Evolutionary conservation across 1,284 basidiomycete species (phyloP), one percentile per base, ranked within the genome.

Genomic region (Leccinum variabile): DNA sequence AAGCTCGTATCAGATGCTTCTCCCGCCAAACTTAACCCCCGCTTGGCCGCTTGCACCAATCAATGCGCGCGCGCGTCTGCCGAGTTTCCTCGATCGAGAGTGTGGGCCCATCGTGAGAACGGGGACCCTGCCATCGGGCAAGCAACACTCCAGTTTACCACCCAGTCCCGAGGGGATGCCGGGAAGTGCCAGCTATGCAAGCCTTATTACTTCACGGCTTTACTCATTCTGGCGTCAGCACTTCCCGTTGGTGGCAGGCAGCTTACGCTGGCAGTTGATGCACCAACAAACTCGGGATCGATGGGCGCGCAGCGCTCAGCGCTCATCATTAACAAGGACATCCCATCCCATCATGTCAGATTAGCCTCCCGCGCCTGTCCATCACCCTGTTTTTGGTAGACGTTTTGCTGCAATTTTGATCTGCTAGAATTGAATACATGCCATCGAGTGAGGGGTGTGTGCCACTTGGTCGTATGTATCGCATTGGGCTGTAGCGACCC

Each of bases 251-350:
- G 60, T 62, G 70, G 59, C 63, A 71, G 67, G 25, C 59, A 52
- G 52, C 54, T 60, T 60, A 57, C 50, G 56, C 55, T 70, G 63
- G 70, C 70, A 70, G 60, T 60, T 70, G 69, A 69, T 75, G 64
- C 50, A 65, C 53, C 65, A 74, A 59, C 59, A 67, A 56, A 64
- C 61, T 63, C 35, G 59, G 59, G 57, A 63, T 71, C 62, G 59
- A 59, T 63, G 63, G 33, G 57, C 62, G 49, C 25, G 28, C 49
- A 28, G 57, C 62, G 49, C 25, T 50, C 49, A 28, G 49, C 25
- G 59, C 59, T 39, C 68, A 53, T 55, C 64, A 52, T 13, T 59
- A 55, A 57, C 59, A 59, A 46, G 54, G 52, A 54, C 63, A 33
- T 50, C 32, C 57, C 52, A 53, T 68, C 64, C 57, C 52, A 53